Evolutionary conservation across 805 yeast species (phyloP), one percentile per base, ranked within the genome.

Genomic region (Myxozyma vanderwaltii): DNA sequence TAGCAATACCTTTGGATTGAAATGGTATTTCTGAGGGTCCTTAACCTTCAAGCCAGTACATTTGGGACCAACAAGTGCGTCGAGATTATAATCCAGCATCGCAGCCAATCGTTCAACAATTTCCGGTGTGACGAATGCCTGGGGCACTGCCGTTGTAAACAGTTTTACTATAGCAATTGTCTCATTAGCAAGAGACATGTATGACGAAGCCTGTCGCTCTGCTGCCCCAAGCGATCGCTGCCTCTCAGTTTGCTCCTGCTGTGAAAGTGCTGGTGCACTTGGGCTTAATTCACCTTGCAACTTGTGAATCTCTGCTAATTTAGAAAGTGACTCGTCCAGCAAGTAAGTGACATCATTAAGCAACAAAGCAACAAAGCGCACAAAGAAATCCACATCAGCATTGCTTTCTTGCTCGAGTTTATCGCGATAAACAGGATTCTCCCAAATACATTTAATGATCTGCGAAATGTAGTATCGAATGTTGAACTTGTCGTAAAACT

Each of bases 401-500:
- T 76, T 77, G 23, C 96, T 82, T 70, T 88, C 91, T 55, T 78
- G 73, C 47, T 81, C 82, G 68, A 94, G 81, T 72, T 89, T 94
- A 4, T 75, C 72, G 59, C 86, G 82, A 74, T 89, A 92, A 31
- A 76, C 70, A 23, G 85, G 86, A 66, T 83, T 82, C 59, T 84
- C 81, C 95, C 97, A 94, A 55, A 94, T 76, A 66, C 85, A 85
- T 71, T 90, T 92, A 68, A 94, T 75, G 35, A 94, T 86, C 48
- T 82, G 82, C 0, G 97, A 87, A 29, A 94, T 89, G 70, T 89
- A 86, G 73, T 85, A 92, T 72, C 99, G 82, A 45, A 89, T 83
- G 72, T 90, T 91, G 76, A 94, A 94, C 74, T 94, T 94, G 73
- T 94, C 99, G 72, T 92, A 92, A 71, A 92, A 94, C 74, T 94